Base-by-base conservation (phyloP, 805 yeast species). In the Wickerhamiella azymoides region DNA sequence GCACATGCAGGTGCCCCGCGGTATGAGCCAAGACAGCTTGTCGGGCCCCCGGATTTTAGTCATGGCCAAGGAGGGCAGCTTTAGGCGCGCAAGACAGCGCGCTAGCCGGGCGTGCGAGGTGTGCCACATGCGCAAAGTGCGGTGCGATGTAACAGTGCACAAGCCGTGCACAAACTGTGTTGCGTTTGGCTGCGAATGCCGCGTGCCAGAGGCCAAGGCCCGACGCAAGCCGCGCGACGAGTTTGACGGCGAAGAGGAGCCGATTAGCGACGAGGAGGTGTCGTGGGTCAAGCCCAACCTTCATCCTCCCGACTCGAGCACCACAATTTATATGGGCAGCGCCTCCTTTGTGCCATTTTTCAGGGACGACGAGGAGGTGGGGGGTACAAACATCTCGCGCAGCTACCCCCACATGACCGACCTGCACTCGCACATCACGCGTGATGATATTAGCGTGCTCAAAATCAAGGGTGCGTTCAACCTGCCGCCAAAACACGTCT, bases 51-150 rank as follows among this genome's bases (percentile, higher is more conserved):
- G 16, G 13, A 5, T 11, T 6, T 30, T 30, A 30, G 33, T 30
- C 33, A 39, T 39, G 41, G 25, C 35, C 13, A 39, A 39, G 16
- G 41, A 40, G 14, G 43, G 45, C n/a, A 39, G 46, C 24, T 47
- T 53, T 36, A 49, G 56, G 77, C 51, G 73, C 14, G 55, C 53
- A 13, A 50, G 57, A 13, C 54, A 81, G 40, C 64, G 88, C 43
- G 81, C 85, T 0, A 65, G 81, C 8, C 62, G 84, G 40, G 89
- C 88, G 2, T 81, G 92, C 57, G 71, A 74, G 36, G 80, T 81
- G n/a, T 83, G 92, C 57, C 77, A 84, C 46, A 72, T 79, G 7
- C 67, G 92, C 30, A 82, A 82, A 55, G 92, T 82, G n/a, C 72
- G 86, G 30, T 82, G 93, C 62, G 67, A 63, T 47, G 66, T 63